phyloP scores from a whole-genome alignment of 2,329 filamentous ascomycete genomes.

The Boeremia lycopersici region DNA sequence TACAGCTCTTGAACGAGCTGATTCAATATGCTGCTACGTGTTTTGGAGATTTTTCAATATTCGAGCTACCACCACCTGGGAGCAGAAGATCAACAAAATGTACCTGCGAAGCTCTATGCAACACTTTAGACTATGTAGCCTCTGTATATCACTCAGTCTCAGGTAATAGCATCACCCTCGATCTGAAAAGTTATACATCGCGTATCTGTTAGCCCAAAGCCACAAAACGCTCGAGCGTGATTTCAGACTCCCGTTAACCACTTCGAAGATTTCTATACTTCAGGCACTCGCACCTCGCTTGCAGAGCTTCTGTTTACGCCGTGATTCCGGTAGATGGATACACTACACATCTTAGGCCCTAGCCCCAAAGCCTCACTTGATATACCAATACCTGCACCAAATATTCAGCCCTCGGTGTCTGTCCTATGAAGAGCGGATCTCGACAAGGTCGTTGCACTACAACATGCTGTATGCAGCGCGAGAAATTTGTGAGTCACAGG shows the following conservation, averaged over 20 bases:
- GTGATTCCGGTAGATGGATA: neutral
- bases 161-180: conserved; percentile 15
- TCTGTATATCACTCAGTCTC: conserved; percentile 23
- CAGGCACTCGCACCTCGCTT: neutral
- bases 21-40: neutral
- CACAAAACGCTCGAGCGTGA: neutral
- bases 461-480: neutral
- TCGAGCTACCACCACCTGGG: conserved; percentile 18
- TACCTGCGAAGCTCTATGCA: conserved; percentile 11
- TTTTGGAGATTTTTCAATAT: neutral
- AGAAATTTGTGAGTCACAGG: conserved; percentile 54
- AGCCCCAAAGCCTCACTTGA: neutral
- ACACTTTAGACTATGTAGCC: conserved; percentile 11
- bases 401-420: conserved; percentile 10
- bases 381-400: conserved; percentile 13
- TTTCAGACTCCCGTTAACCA: neutral
- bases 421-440: conserved; percentile 28
- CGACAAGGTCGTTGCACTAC: conserved; percentile 1
- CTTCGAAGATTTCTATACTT: neutral
- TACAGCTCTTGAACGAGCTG: neutral
- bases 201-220: neutral
- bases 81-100: conserved; percentile 23
- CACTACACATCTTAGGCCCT: neutral
- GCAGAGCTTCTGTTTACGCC: neutral
- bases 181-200: conserved; percentile 7